phyloP scores from a whole-genome alignment of 495 filamentous ascomycete species.

The Trichocladium uniseriatum region DNA sequence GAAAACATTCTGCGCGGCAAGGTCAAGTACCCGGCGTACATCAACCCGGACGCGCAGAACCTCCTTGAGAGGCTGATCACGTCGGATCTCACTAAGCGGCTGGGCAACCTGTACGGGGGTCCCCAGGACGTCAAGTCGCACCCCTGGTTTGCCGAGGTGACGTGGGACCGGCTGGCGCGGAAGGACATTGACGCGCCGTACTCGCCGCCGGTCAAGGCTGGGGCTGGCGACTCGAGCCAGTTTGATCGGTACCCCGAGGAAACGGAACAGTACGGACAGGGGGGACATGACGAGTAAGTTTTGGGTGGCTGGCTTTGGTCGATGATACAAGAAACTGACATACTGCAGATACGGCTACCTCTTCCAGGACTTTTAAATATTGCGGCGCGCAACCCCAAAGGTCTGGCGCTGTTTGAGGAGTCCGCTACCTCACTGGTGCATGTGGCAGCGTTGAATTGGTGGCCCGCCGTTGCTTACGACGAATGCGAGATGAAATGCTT shows the following conservation, averaged over 20 bases:
- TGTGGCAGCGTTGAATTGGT: no score
- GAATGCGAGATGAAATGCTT: no score
- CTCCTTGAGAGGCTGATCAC: slow-evolving; percentile 89
- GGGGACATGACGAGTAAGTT: slow-evolving; percentile 75
- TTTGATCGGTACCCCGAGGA: slow-evolving; percentile 98
- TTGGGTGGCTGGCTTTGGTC: background rate
- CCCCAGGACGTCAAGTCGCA: slow-evolving; percentile 90
- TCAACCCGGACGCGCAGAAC: slow-evolving; percentile 88
- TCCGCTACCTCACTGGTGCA: no score
- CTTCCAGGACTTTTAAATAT: slow-evolving; percentile 60
- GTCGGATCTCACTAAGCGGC: slow-evolving; percentile 82
- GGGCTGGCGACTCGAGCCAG: slow-evolving; percentile 89
- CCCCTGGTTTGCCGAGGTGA: slow-evolving; percentile 93
- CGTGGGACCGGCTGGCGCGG: slow-evolving; percentile 84
- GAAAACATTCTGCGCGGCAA: slow-evolving; percentile 92
- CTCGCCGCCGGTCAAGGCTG: slow-evolving; percentile 89
- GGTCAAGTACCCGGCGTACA: slow-evolving; percentile 92
- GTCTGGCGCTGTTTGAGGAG: background rate
- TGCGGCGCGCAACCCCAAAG: background rate
- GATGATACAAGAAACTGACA: background rate
- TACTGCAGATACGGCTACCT: slow-evolving; percentile 53
- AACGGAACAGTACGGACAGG: slow-evolving; percentile 75
- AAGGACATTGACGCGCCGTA: slow-evolving; percentile 99
- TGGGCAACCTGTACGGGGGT: slow-evolving; percentile 91
- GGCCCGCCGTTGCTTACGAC: no score